A percentile compares a stretch with the other conserved stretches of the same genome.
phyloP scores from a whole-genome alignment of 129 eudicot genomes.

The Cynara cardunculus region DNA sequence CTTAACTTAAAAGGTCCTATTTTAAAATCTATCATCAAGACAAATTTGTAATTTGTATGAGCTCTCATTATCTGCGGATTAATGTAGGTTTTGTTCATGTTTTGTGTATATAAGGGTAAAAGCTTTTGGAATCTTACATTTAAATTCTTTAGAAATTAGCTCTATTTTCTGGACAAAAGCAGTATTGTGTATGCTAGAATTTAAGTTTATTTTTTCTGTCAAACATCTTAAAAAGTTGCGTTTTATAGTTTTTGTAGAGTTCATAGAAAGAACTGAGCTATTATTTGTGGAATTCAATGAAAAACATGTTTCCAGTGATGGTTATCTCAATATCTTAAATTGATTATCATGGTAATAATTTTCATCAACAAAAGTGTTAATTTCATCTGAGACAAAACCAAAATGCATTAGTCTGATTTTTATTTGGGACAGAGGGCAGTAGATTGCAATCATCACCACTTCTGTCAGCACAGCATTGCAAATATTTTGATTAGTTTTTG shows the following conservation, averaged over 20 bases:
- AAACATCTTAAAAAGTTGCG: not conserved
- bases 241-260: not conserved
- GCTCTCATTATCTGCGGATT: not conserved
- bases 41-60: not conserved
- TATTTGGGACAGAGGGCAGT: not conserved
- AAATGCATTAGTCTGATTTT: not conserved
- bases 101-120: not conserved
- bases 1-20: not conserved
- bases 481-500: not conserved
- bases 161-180: not conserved
- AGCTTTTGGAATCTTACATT: not conserved
- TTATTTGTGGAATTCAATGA: not conserved
- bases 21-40: not conserved
- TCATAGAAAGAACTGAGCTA: conserved; percentile 6
- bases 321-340: not conserved
- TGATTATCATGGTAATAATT: not conserved
- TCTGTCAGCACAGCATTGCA: not conserved
- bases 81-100: not conserved
- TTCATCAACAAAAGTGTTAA: not conserved
- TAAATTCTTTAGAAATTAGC: not conserved
- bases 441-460: not conserved
- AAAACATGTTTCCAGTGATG: not conserved
- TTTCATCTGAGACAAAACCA: not conserved
- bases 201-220: not conserved
- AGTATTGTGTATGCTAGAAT: not conserved